Base-by-base conservation (phyloP, 495 filamentous ascomycete genomes). In the Rostrohypoxylon terebratum region DNA sequence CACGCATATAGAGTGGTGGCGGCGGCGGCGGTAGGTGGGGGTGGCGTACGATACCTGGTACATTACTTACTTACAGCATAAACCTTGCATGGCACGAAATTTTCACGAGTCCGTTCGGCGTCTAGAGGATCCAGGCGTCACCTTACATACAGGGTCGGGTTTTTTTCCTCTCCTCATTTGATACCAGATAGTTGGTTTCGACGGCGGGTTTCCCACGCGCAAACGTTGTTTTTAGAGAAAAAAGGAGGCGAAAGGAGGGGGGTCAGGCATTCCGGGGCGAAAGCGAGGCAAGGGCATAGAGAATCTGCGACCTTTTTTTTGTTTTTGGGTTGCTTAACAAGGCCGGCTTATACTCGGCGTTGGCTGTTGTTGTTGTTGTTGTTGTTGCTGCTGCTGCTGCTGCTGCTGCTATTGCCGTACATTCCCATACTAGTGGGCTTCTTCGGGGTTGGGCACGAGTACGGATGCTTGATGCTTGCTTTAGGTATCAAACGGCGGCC, bases 101-200 rank as follows among this genome's bases (percentile, higher is more conserved):
- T 38, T 38, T 59, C 34, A 59, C 21, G 67, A 44, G 51, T 58
- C 59, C 53, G 44, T 45, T 45, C 60, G 60, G 67, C 44, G 42
- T 61, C 25, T 55, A 54, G 53, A 45, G 60, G 66, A 61, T 48
- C 36, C 51, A 3, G 63, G 63, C 62, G 62, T 53, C 13, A 42
- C 18, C 28, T 28, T 28, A 53, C 48, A 16, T 71, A 33, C 38
- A 28, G 58, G 42, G 20, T 45, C 42, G 42, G 42, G 28, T 3
- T 3, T 28, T 28, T 28, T 42, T n/a, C n/a, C 14, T 42, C 42
- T 45, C 16, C 42, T 45, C 42, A 45, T 20, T 45, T 45, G 42
- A 45, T 45, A 45, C 42, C 42, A 45, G 42, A 10, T 38, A 38
- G 36, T 38, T n/a, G 38, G 38, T 42, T 38, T 38, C 34, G 40